Conservation (phyloP, 2,329 filamentous ascomycete genomes). For the Aspergillus novoparasiticus region DNA sequence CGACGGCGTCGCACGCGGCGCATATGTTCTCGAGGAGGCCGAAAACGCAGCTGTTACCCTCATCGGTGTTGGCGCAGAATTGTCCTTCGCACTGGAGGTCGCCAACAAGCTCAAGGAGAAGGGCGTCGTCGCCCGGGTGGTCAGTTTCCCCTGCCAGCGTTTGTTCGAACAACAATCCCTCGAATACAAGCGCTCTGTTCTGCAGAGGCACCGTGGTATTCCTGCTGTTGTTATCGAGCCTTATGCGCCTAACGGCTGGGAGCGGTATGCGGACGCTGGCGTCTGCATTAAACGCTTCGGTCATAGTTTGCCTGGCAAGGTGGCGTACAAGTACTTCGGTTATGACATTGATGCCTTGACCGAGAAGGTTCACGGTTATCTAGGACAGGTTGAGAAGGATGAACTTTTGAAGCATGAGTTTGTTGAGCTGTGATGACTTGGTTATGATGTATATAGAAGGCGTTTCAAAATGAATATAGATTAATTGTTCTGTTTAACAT, state of each 20-base stretch:
- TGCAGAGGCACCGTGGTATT: constrained; percentile 36
- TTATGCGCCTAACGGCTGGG: constrained; percentile 52
- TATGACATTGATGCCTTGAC: constrained; percentile 8
- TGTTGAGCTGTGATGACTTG: background rate
- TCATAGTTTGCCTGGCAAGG: constrained; percentile 25
- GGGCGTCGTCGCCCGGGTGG: constrained; percentile 38
- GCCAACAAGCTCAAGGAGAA: constrained; percentile 34
- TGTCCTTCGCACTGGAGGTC: constrained; percentile 48
- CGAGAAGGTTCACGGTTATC: background rate
- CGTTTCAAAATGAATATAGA: background rate
- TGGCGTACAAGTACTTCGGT: constrained; percentile 29
- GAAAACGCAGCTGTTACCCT: constrained; percentile 46
- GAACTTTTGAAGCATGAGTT: background rate
- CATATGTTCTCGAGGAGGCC: constrained; percentile 40
- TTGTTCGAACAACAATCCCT: constrained; percentile 50
- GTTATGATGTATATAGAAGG: background rate
- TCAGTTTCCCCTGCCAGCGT: constrained; percentile 52
- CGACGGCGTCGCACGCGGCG: constrained; percentile 40
- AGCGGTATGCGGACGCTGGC: constrained; percentile 53
- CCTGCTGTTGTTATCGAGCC: constrained; percentile 52
- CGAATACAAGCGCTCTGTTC: constrained; percentile 46
- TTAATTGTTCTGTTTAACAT: background rate
- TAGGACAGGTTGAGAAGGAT: background rate
- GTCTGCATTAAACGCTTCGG: constrained; percentile 52
- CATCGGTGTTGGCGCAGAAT: constrained; percentile 52